Evolutionary conservation across 1,284 basidiomycete genomes (phyloP), one percentile per base, ranked within the genome.

Genomic region (Cryptococcus sp.): DNA sequence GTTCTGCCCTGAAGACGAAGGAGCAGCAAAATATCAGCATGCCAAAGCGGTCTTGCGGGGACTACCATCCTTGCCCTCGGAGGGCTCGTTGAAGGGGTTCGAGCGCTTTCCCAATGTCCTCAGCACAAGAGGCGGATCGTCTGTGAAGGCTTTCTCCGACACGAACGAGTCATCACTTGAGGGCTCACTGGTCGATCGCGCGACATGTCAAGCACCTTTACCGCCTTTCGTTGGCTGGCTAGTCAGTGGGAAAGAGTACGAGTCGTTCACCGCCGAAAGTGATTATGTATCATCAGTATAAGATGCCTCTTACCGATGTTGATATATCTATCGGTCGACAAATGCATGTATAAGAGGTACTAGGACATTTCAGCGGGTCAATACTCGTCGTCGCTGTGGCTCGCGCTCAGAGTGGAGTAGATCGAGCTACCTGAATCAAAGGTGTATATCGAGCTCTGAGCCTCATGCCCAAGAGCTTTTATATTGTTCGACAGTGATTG

Each of bases 181-280:
- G 41, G 25, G 46, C 6, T 22, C 5, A 16, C 5, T 20, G 2
- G 19, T 20, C 19, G 10, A 49, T 34, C 25, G 6, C 19, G 10
- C 17, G 3, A 4, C 8, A 37, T 7, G 15, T 15, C 51, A 22
- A 43, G n/a, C 17, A 3, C 29, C 50, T 37, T 22, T 41, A n/a
- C 67, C 70, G 3, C 79, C 82, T 1, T 87, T 89, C 62, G 69
- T 69, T 44, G 87, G 85, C 17, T 89, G 88, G 88, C 70, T 86
- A 37, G 79, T 79, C 20, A 83, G 81, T 52, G 85, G 85, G 1
- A 59, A 64, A 46, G 64, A 66, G 51, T 85, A 81, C 78, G 84
- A 87, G 64, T 75, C 59, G n/a, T 87, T 88, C 54, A 69, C 75
- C 15, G 37, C 44, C 20, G 26, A 25, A 46, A 26, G 44, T 17